phyloP scores from a whole-genome alignment of 257 asterid genomes.

The Anisodus tanguticus region DNA sequence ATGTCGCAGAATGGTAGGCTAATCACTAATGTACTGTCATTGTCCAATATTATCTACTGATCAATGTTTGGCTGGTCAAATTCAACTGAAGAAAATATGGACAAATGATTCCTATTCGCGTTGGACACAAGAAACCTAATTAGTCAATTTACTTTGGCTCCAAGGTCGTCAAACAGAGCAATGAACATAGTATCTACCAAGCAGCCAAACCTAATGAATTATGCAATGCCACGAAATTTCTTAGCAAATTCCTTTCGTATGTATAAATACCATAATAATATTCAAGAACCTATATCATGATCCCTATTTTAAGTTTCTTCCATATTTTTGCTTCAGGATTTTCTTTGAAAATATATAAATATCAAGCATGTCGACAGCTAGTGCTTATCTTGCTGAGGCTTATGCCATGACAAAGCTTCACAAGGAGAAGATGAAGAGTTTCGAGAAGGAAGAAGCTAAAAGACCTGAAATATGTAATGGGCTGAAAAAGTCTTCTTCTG shows the following conservation, averaged over 20 bases:
- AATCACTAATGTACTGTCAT: too few relatives aligned
- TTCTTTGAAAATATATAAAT: neutral
- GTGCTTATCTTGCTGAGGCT: constrained; percentile 42
- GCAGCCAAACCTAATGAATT: constrained; percentile 7
- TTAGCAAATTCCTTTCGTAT: neutral
- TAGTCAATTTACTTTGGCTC: neutral
- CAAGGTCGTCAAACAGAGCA: neutral
- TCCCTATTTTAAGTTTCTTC: neutral
- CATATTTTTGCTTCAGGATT: neutral
- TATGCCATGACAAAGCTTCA: constrained; percentile 37
- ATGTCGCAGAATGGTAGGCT: too few relatives aligned
- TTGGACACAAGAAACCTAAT: neutral
- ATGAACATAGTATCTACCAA: neutral
- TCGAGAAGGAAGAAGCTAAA: constrained; percentile 24
- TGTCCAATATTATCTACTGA: too few relatives aligned
- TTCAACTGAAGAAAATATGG: neutral
- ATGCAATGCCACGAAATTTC: neutral
- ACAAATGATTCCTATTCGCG: neutral
- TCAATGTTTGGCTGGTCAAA: too few relatives aligned
- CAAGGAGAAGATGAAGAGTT: constrained; percentile 39
- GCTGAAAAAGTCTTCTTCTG: neutral
- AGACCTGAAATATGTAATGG: neutral
- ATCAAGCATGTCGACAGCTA: constrained; percentile 9
- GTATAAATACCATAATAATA: constrained; percentile 1
- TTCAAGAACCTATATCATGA: neutral